Evolutionary conservation across 768 basidiomycete genomes (phyloP), one percentile per base, ranked within the genome.

Genomic region (Podaxis rugospora): DNA sequence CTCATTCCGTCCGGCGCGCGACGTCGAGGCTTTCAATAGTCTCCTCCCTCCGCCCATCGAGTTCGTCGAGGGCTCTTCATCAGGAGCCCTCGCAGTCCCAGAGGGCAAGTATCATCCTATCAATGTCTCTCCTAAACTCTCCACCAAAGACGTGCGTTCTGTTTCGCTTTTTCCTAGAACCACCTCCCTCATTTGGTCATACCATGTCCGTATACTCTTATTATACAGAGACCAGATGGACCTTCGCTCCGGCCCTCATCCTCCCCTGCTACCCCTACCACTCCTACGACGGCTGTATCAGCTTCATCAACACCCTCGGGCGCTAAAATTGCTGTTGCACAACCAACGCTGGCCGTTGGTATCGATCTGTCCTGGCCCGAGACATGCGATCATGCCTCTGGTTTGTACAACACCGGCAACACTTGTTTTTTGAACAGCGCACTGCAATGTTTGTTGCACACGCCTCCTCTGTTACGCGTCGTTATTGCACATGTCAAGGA

Each of bases 341-440:
- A 32, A 53, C 66, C 21, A 65, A 65, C 67, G 56, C 71, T 57
- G 66, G 72, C 76, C 21, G 77, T 80, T 51, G 72, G 80, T 37
- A 80, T 92, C 53, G 87, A 90, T 65, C 74, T 79, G 49, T 69
- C 85, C 44, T 92, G 89, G 88, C 88, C 89, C 1, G 55, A 71
- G 23, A 72, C 70, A 13, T 78, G 69, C 53, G 75, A 68, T 56
- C 70, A 82, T 54, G 89, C 83, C 42, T 72, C 69, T 53, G 95
- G 95, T 1, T 76, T 98, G 50, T 79, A 83, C 68, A 98, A 98
- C 73, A 88, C 77, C 27, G 93, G 93, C 50, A 98, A 98, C 69
- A 96, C 93, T 1, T 99, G 97, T 74, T 99, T 96, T 72, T 78
- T 98, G 67, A 99, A 99, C 72, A 94, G 93, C 65, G 92, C 89